These are phyloP conservation scores for Apiospora koreana DNA, from an alignment of 2,329 filamentous ascomycete species.

Conservation along the genomic window DNA sequence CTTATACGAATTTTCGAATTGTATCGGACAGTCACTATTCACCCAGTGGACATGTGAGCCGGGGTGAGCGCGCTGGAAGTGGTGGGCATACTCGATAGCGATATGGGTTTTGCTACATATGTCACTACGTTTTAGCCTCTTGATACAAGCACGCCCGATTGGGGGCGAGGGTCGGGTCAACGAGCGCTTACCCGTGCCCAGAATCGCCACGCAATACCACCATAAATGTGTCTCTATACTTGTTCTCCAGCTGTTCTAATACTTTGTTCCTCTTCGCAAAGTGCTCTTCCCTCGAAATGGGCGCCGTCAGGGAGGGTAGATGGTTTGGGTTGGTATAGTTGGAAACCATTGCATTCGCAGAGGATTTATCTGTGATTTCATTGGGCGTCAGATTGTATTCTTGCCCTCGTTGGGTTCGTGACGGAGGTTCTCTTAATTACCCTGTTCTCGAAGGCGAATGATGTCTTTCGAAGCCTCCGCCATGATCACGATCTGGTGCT, in stretches of 20 bases:
- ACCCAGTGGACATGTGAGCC: constrained; percentile 5
- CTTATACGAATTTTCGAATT: not conserved
- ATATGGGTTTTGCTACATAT: not conserved
- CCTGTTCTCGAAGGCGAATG: not conserved
- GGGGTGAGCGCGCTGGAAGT: not conserved
- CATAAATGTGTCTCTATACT: not conserved
- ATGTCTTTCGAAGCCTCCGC: not conserved
- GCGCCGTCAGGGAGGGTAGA: not conserved
- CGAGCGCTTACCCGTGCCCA: not conserved
- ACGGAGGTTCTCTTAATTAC: not conserved
- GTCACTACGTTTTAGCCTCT: not conserved
- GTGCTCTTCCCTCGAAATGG: not conserved
- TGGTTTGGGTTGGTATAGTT: not conserved
- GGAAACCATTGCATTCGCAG: not conserved
- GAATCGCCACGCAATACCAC: not conserved
- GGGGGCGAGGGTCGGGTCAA: not conserved
- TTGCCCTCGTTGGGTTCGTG: not conserved
- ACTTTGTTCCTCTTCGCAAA: not conserved
- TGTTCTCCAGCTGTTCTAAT: not conserved
- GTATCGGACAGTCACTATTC: not conserved
- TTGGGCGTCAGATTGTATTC: not conserved
- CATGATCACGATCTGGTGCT: not conserved
- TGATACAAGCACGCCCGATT: not conserved
- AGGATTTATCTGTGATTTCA: not conserved
- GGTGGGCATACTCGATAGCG: not conserved